Evolutionary conservation across 345 rosid genomes (phyloP).

Genomic region (Arabidopsis suecica): DNA sequence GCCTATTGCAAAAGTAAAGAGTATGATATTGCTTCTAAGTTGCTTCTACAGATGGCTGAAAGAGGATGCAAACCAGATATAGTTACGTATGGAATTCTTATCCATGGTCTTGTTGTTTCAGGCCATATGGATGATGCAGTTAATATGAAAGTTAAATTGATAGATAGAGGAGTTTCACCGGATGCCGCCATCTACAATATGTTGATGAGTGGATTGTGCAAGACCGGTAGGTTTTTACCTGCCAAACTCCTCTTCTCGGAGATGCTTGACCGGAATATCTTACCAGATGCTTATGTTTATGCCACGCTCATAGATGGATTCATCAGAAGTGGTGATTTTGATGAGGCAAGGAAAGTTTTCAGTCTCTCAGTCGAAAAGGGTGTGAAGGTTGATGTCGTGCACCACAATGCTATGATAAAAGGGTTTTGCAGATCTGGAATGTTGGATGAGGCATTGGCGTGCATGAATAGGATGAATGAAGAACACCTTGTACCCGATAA

Average conservation of each 20-base stretch:
- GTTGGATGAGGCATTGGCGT: constrained; percentile 67
- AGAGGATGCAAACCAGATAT: constrained; percentile 74
- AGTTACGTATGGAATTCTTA: constrained; percentile 72
- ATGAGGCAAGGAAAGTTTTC: constrained; percentile 66
- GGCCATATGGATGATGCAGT: constrained; percentile 79
- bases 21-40: constrained; percentile 54
- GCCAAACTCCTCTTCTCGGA: constrained; percentile 72
- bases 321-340: constrained; percentile 62
- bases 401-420: constrained; percentile 82
- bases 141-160: constrained; percentile 57
- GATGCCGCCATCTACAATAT: constrained; percentile 85
- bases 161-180: constrained; percentile 67
- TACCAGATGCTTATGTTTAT: constrained; percentile 69
- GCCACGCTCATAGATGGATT: constrained; percentile 83
- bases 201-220: constrained; percentile 83
- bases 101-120: constrained; percentile 69
- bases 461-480: constrained; percentile 59
- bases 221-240: constrained; percentile 64
- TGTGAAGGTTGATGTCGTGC: constrained; percentile 67
- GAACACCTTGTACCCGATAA: constrained; percentile 62
- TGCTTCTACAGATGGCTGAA: constrained; percentile 73
- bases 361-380: constrained; percentile 59
- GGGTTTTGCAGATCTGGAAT: constrained; percentile 81
- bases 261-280: constrained; percentile 72
- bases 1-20: constrained; percentile 58